Conservation (phyloP, 2,329 filamentous ascomycete genomes). For the Mycosphaerelloides madeirae region DNA sequence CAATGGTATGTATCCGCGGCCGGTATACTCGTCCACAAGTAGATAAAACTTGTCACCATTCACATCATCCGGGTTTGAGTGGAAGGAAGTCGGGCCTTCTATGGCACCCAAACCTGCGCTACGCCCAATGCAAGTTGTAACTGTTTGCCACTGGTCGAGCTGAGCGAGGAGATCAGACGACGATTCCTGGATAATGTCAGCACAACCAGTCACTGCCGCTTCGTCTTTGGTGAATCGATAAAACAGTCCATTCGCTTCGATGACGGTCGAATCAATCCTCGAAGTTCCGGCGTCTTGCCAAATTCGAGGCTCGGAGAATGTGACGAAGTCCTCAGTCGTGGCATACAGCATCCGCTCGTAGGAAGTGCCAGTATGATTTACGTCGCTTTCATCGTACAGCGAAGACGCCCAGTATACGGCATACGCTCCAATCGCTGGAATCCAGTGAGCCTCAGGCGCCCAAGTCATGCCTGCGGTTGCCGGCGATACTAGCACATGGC, state of each 20-base stretch:
- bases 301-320: slow-evolving; percentile 48
- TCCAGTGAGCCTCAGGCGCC: slow-evolving; percentile 55
- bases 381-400: slow-evolving; percentile 47
- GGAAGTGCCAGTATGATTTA: slow-evolving; percentile 46
- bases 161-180: slow-evolving; percentile 41
- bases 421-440: slow-evolving; percentile 43
- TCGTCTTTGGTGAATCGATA: slow-evolving; percentile 56
- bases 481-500: slow-evolving; percentile 48
- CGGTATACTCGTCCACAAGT: slow-evolving; percentile 52
- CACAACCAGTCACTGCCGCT: slow-evolving; percentile 47
- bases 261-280: slow-evolving; percentile 51
- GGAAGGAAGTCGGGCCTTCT: slow-evolving; percentile 52
- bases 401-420: slow-evolving; percentile 47
- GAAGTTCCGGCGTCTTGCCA: slow-evolving; percentile 51
- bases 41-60: slow-evolving; percentile 53
- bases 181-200: slow-evolving; percentile 52
- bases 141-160: slow-evolving; percentile 41
- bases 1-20: slow-evolving; percentile 51
- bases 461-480: slow-evolving; percentile 51
- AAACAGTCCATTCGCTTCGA: slow-evolving; percentile 41
- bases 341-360: slow-evolving; percentile 56
- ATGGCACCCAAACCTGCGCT: slow-evolving; percentile 48
- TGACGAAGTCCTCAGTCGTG: slow-evolving; percentile 52
- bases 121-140: slow-evolving; percentile 48
- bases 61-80: slow-evolving; percentile 46